These are phyloP conservation scores for Meyerozyma smithsonii DNA, from an alignment of 1,139 yeast species.

Conservation along the genomic window DNA sequence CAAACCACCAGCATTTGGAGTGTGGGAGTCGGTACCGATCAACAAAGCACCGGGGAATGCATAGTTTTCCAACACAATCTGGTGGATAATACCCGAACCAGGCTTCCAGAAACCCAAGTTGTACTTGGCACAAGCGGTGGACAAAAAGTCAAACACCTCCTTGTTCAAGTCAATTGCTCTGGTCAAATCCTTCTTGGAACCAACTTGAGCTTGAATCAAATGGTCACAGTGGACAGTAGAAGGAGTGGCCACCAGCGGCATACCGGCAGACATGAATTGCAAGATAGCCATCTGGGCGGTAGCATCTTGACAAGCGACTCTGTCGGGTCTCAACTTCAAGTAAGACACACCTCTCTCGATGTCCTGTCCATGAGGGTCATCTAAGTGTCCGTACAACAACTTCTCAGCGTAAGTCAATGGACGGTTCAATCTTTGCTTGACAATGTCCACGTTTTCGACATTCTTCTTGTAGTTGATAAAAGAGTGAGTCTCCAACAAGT, in stretches of 20 bases:
- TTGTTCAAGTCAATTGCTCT: constrained; percentile 91
- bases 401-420: constrained; percentile 98
- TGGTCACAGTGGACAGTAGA: constrained; percentile 99
- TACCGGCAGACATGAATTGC: constrained; percentile 96
- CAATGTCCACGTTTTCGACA: constrained; percentile 80
- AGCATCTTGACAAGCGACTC: constrained; percentile 99
- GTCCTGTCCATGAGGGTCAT: constrained; percentile 91
- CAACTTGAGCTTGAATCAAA: constrained; percentile 95
- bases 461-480: constrained; percentile 76
- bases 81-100: constrained; percentile 98
- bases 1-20: constrained; percentile 99
- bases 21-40: constrained; percentile 98
- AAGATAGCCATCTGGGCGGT: constrained; percentile 99
- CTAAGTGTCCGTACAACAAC: constrained; percentile 92
- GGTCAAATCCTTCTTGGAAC: constrained; percentile 87
- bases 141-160: constrained; percentile 95
- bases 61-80: constrained; percentile 94
- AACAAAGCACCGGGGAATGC: constrained; percentile 97
- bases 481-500: constrained; percentile 82
- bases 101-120: constrained; percentile 99
- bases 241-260: constrained; percentile 93
- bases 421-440: constrained; percentile 80
- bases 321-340: constrained; percentile 96
- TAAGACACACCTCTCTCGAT: constrained; percentile 95
- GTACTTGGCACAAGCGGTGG: constrained; percentile 93